Evolutionary conservation across 805 yeast species (phyloP), one percentile per base, ranked within the genome.

Genomic region (Ogataea parapolymorpha): DNA sequence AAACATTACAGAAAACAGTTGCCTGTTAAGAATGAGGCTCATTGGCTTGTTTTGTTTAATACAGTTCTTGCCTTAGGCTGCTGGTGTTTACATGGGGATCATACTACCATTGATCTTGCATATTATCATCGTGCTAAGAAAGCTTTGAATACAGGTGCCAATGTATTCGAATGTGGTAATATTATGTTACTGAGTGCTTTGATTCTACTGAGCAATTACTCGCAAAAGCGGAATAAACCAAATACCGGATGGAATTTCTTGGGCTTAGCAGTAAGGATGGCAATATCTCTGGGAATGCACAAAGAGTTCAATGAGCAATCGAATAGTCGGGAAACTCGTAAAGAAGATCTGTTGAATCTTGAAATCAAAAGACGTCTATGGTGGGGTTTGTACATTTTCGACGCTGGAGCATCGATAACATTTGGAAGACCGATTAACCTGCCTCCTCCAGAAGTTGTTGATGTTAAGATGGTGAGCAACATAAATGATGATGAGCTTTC

Each of bases 171-270:
- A 56, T 65, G 75, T 42, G 85, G 85, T 10, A 77, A 79, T 43
- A 58, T 78, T 8, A 69, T 74, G n/a, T 56, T 80, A 23, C 64
- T 80, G 8, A 72, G 72, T 34, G 72, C 82, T 1, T 62, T 79
- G 26, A 67, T 77, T 4, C 54, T 81, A 26, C 56, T 82, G 37
- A 72, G 82, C 42, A 75, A 75, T 48, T 82, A 80, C 59, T 74
- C 77, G 9, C 85, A 78, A 53, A 79, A 79, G 59, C 68, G 84
- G 36, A 77, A 80, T 50, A 78, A 77, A 49, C 81, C 83, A 41
- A 80, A 80, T 57, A 73, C 85, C 0, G 82, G 82, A 17, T 82
- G 86, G 83, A 77, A 77, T 50, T 79, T 75, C 48, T 62, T 79
- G 26, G 87, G 88, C 10, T 62, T 79, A 13, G 81, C 85, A 0